Evolutionary conservation across 441 rosid genomes (phyloP), one percentile per base, ranked within the genome.

Genomic region (Breynia disticha): DNA sequence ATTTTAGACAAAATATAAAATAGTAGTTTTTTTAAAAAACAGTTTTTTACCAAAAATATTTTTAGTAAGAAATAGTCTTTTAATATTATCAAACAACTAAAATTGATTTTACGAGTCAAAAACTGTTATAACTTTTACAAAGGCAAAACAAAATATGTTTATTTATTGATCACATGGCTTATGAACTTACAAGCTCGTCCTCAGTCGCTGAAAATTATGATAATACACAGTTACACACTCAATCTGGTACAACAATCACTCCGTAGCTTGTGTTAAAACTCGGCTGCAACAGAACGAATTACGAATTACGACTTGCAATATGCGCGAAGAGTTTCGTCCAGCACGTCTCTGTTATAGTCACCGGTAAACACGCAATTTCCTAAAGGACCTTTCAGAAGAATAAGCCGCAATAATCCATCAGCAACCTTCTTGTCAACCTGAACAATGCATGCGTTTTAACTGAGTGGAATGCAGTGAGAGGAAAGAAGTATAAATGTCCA

Each of bases 371-470:
- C 93, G 54, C 96, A 93, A 60, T 80, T 86, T 59, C 96, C 95
- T 7, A 89, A 76, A 49, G 93, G 83, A 24, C 97, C 99, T 77
- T 89, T 82, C 47, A 93, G 75, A 58, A 93, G 93, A 70, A 93
- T 86, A 54, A 93, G 95, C 80, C 96, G 78, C 56, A 89, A 77
- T 47, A 86, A 58, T 52, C 98, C 97, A 59, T 93, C 98, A 3
- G 96, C 97, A 13, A 93, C 98, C 78, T 89, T 93, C 82, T 93
- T 93, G 76, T 93, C 98, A 39, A 89, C 97, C 98, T 88, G 39
- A 44, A 19, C 43, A 24, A 37, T 35, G 38, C 19, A 22, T 24
- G 46, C 15, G 37, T 17, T 21, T 57, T 16, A 47, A 51, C 6
- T 46, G 22, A 44, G 21, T 50, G 11, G 21, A 17, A 32, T 24